phyloP scores from a whole-genome alignment of 805 yeast genomes.

The Nakazawaea populi region DNA sequence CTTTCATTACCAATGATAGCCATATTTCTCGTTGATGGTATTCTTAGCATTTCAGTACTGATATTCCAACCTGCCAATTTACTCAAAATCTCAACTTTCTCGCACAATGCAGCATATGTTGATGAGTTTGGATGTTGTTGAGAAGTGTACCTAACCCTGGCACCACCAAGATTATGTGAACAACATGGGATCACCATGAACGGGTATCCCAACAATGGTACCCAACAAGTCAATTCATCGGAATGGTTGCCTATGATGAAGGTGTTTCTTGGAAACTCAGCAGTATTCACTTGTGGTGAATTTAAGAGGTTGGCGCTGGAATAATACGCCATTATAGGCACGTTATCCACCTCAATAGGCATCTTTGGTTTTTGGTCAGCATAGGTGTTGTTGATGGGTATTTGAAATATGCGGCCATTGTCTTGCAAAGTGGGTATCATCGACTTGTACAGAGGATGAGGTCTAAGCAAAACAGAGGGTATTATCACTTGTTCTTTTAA shows the following conservation, averaged over 20 bases:
- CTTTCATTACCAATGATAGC: conserved; percentile 69
- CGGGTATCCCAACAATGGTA: conserved; percentile 81
- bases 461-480: conserved; percentile 68
- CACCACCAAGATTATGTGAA: conserved; percentile 81
- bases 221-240: conserved; percentile 94
- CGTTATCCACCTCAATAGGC: conserved; percentile 15
- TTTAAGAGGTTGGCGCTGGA: conserved; percentile 46
- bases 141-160: conserved; percentile 58
- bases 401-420: conserved; percentile 57
- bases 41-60: conserved; percentile 80
- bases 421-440: conserved; percentile 49
- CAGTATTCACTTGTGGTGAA: conserved; percentile 52
- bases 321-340: conserved; percentile 48
- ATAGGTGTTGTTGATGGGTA: conserved; percentile 28
- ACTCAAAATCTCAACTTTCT: conserved; percentile 72
- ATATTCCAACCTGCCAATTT: conserved; percentile 73
- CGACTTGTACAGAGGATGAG: conserved; percentile 56
- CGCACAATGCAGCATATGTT: conserved; percentile 80
- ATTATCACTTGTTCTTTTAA: conserved; percentile 75
- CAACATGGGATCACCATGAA: conserved; percentile 94
- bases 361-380: conserved; percentile 10
- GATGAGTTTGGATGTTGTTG: conserved; percentile 34
- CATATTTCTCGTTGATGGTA: conserved; percentile 91
- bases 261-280: conserved; percentile 63
- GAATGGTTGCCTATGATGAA: conserved; percentile 93